phyloP scores from a whole-genome alignment of 2,329 filamentous ascomycete species.

The Botrytis fragariae region DNA sequence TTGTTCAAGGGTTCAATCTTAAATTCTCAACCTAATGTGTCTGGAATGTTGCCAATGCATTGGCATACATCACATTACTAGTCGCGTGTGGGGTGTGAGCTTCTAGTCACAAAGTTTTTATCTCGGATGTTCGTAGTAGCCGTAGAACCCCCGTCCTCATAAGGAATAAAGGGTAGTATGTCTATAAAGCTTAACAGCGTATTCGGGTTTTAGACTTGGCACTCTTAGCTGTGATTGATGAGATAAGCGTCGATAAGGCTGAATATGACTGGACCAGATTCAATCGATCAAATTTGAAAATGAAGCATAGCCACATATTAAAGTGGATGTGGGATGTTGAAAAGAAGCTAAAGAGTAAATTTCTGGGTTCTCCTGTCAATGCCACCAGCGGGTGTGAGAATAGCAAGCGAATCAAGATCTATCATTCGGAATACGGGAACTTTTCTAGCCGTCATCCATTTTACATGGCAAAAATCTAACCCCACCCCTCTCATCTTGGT shows the following conservation, averaged over 20 bases:
- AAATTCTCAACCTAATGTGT: not conserved
- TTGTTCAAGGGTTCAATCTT: not conserved
- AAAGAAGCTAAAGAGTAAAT: not conserved
- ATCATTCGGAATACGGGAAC: conserved; percentile 5
- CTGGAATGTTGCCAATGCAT: not conserved
- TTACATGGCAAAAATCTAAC: fast-evolving
- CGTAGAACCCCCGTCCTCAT: not conserved
- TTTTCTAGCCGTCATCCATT: not conserved
- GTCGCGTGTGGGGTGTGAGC: not conserved
- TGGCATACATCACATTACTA: not conserved
- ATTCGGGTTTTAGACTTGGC: not conserved
- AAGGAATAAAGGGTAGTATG: not conserved
- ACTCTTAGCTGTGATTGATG: not conserved
- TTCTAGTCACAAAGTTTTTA: not conserved
- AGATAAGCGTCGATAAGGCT: not conserved
- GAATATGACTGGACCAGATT: not conserved
- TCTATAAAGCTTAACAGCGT: not conserved
- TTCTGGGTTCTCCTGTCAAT: not conserved
- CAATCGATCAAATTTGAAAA: not conserved
- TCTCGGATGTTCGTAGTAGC: not conserved
- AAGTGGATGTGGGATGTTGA: not conserved
- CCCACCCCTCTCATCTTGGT: not conserved
- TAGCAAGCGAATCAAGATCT: not conserved
- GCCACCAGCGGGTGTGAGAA: not conserved
- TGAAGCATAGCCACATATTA: not conserved